phyloP scores from a whole-genome alignment of 129 eudicot species.

The Escallonia herrerae region DNA sequence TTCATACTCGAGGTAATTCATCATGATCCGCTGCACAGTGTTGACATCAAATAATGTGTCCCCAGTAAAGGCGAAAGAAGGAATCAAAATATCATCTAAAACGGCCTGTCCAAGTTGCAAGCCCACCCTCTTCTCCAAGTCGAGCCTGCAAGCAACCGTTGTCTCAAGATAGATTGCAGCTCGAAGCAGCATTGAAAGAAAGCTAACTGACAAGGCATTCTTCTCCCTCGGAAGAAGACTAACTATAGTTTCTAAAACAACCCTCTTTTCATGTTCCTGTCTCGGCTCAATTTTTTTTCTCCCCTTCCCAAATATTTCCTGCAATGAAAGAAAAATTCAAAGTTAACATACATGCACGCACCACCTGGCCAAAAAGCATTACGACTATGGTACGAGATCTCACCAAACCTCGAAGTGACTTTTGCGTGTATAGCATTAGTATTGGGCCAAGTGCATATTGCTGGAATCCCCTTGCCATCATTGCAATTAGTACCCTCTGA shows the following conservation, averaged over 20 bases:
- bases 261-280: conserved; percentile 83
- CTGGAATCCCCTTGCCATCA: conserved; percentile 83
- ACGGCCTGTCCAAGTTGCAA: conserved; percentile 74
- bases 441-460: conserved; percentile 85
- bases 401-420: conserved; percentile 93
- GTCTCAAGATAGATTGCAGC: conserved; percentile 75
- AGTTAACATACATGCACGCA: background rate
- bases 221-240: conserved; percentile 84
- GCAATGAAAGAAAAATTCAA: conserved; percentile 10
- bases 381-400: conserved; percentile 32
- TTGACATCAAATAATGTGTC: conserved; percentile 85
- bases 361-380: background rate
- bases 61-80: conserved; percentile 57
- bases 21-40: conserved; percentile 55
- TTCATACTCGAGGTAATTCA: conserved; percentile 52
- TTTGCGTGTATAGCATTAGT: conserved; percentile 88
- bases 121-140: conserved; percentile 81
- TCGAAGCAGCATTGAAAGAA: conserved; percentile 83
- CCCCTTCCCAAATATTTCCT: conserved; percentile 74
- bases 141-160: conserved; percentile 82
- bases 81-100: conserved; percentile 77
- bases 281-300: conserved; percentile 59
- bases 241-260: conserved; percentile 81
- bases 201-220: conserved; percentile 75
- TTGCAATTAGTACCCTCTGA: conserved; percentile 84